Base-by-base conservation (phyloP, 306 rosid genomes). In the Medicago lupulina region DNA sequence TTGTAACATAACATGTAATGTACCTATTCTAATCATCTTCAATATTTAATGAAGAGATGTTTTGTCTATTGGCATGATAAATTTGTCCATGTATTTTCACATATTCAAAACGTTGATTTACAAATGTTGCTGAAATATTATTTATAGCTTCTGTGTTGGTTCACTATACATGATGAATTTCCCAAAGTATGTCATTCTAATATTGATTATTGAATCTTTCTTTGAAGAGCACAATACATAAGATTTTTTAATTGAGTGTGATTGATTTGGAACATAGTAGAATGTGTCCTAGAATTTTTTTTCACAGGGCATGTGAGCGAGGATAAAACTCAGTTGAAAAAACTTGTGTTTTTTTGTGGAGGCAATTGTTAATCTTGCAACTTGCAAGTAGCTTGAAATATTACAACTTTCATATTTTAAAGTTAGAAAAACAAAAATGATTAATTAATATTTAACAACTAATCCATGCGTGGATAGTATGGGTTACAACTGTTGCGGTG, bases 11-110 rank as follows among this genome's bases (percentile, higher is more conserved):
- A 85, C 87, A 75, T 82, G 83, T 67, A 44, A 44, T 67, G 73
- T 44, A 82, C 71, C 67, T 51, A 74, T 78, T 76, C 82, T 82
- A 75, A 80, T 85, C 89, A 91, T 91, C 91, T 87, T 92, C 93
- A 73, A 80, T 83, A 81, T 83, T 86, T 84, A 86, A 86, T 83
- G 97, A 86, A 91, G 93, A 79, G 92, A 89, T 91, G 97, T 89
- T 79, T 76, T 83, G 39, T 81, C 80, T 85, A 54, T 74, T 70
- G 50, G 50, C 64, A 16, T 28, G 34, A 65, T 73, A 44, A 21
- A 19, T 19, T 21, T 67, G 40, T 67, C 17, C 1, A 8, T 67
- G 71, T 43, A 15, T 43, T 67, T 67, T 67, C 38, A 43, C 38
- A 5, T 43, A 31, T 40, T 39, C 34, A 65, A 65, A 65, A 16